Base-by-base conservation (phyloP, 345 rosid species). In the Geranium brycei region DNA sequence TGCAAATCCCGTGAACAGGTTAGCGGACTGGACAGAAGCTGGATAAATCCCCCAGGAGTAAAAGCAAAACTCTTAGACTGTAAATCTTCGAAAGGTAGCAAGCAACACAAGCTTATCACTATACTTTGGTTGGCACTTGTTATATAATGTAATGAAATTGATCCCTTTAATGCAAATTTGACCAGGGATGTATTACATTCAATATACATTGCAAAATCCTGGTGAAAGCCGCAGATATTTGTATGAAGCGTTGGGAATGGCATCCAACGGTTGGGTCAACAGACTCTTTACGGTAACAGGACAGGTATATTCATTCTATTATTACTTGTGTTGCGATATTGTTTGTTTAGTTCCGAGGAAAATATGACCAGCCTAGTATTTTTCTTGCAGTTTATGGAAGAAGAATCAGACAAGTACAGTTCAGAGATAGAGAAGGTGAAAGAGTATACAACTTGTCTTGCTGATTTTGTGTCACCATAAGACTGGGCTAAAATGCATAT, bases 1-100 rank as follows among this genome's bases (percentile, higher is more conserved):
- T 19, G 64, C 30, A 40, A 57, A 17, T 51, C 40, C 14, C 7
- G 19, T 12, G 56, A 57, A 19, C 67, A 86, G 96, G 91, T 88
- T 19, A 76, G 96, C 75, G 97, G 96, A 67, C 72, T 89, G 78
- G 98, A 92, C 62, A 82, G 97, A 76, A 89, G 98, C 84, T 92
- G 97, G 95, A 86, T 80, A 69, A 83, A 80, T 68, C 91, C 97
- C 1, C 82, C 95, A 0, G 98, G 97, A 17, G 95, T 86, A 7
- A 75, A 78, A 12, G 98, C 97, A 53, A 87, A 89, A 68, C 90
- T 92, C 58, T 64, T 89, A 41, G 79, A 82, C 65, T 79, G 81
- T 73, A 83, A 74, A 83, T 66, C 89, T 58, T 12, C 88, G 2
- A 87, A 89, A 2, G 96, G 96, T 89, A 78, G 62, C 55, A 17